A percentile compares a stretch with the other conserved stretches of the same genome.
These are phyloP conservation scores for Yamadazyma pseudoaaseri DNA, from an alignment of 1,139 yeast species.

Conservation along the genomic window DNA sequence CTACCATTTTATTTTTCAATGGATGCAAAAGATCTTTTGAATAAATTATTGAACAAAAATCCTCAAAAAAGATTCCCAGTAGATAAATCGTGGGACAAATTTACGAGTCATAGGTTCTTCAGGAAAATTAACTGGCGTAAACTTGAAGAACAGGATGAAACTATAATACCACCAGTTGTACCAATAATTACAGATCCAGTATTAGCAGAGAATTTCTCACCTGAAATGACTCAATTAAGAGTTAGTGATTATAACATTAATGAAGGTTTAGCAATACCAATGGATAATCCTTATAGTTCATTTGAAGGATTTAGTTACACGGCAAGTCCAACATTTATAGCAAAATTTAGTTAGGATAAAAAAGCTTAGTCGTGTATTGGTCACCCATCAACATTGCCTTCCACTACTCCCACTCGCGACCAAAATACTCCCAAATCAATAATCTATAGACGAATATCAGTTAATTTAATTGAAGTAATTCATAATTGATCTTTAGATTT, in stretches of 20 bases:
- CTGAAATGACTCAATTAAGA: conserved; percentile 27
- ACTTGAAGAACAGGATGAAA: conserved; percentile 21
- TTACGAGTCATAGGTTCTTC: conserved; percentile 29
- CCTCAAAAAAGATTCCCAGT: conserved; percentile 70
- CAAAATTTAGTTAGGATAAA: conserved; percentile 6
- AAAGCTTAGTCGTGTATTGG: not conserved
- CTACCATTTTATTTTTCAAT: conserved; percentile 75
- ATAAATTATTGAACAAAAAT: conserved; percentile 69
- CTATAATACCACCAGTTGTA: conserved; percentile 26
- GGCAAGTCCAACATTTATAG: conserved; percentile 27
- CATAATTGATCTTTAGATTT: no score
- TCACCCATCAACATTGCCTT: not conserved
- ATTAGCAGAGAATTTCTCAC: conserved; percentile 33
- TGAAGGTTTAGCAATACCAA: conserved; percentile 14
- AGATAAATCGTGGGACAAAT: conserved; percentile 44
- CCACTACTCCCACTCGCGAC: not conserved
- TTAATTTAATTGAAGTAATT: not conserved
- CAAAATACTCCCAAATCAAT: conserved; percentile 2
- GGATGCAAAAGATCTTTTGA: conserved; percentile 78
- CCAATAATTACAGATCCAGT: conserved; percentile 36
- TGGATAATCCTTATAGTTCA: conserved; percentile 6
- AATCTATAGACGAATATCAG: not conserved
- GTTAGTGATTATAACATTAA: conserved; percentile 22
- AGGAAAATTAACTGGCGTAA: conserved; percentile 29
- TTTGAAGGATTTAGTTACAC: conserved; percentile 31